Evolutionary conservation across 2,329 filamentous ascomycete genomes (phyloP).

Genomic region (Coniochaeta sp.): DNA sequence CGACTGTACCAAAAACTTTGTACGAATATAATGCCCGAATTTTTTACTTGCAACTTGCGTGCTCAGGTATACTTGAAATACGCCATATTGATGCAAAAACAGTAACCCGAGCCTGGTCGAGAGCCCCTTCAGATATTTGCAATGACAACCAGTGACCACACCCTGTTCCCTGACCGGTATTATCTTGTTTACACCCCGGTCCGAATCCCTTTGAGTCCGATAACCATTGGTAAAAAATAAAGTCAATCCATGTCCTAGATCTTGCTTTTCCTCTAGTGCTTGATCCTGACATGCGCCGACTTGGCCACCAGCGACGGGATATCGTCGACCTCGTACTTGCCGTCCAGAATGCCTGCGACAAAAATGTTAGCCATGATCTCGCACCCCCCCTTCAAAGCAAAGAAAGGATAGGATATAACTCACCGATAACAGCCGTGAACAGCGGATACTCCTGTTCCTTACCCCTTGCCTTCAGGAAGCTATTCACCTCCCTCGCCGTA

Average conservation of each 20-base stretch:
- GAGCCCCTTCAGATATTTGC: not conserved
- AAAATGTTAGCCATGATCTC: not conserved
- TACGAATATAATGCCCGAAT: not conserved
- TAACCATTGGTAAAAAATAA: not conserved
- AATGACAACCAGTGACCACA: not conserved
- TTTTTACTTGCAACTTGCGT: not conserved
- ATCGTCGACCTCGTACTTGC: slow-evolving; percentile 68
- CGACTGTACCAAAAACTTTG: not conserved
- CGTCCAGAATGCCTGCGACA: slow-evolving; percentile 57
- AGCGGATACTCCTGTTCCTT: slow-evolving; percentile 81
- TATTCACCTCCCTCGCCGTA: slow-evolving; percentile 86
- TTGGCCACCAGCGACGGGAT: slow-evolving; percentile 60
- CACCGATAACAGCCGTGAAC: slow-evolving; percentile 75
- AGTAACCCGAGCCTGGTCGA: not conserved
- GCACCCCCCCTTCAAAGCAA: not conserved
- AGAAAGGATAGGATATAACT: not conserved
- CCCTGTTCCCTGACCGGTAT: not conserved
- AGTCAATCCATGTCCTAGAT: not conserved
- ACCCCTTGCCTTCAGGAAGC: slow-evolving; percentile 72
- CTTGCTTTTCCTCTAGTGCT: not conserved
- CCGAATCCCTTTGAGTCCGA: not conserved
- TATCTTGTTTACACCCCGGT: not conserved
- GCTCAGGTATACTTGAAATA: not conserved
- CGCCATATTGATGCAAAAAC: not conserved
- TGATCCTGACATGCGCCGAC: slow-evolving; percentile 7